Evolutionary conservation across 2,329 filamentous ascomycete species (phyloP), one percentile per base, ranked within the genome.

Genomic region (Pestalotiopsis sp.): DNA sequence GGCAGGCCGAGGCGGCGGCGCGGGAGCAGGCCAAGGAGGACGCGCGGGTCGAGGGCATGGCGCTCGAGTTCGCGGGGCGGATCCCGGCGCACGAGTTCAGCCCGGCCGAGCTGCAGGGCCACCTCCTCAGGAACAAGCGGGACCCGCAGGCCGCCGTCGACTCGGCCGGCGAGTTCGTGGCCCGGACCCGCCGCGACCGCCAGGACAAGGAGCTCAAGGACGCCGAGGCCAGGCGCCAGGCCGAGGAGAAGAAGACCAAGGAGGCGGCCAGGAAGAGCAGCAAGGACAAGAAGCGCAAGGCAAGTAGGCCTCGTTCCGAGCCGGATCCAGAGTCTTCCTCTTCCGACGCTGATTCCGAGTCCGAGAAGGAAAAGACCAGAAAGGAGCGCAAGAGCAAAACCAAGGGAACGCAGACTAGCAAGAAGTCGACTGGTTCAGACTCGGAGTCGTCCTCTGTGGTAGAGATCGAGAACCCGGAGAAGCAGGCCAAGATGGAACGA

Each of bases 101-200:
- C 66, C 88, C 88, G 0, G 88, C 88, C 5, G 87, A 90, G 77
- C 82, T 90, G 4, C 88, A 90, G 75, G 88, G 88, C 4, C 85
- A 85, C 67, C 80, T 90, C 63, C 80, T 90, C 70, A 84, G 83
- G 73, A 79, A 89, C 74, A 90, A 90, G 81, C 82, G 83, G 11
- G 78, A 82, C 67, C 84, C 87, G 0, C 79, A 83, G 45, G 81
- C 76, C 0, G 88, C 85, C 0, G 79, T 90, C 4, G 82, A 79
- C 7, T 80, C 78, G 2, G 79, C 83, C 0, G 83, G 82, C 13
- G 79, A 80, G 11, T 90, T 88, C 84, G 80, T 89, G 0, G 75
- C 79, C 31, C 82, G 83, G 68, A 84, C 83, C 41, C 79, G 85
- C 49, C 83, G 82, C 73, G 85, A 78, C 27, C 76, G 73, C 52